A percentile compares a stretch with the other conserved stretches of the same genome.
These are phyloP conservation scores for Penicillium simplicissimum DNA, from an alignment of 495 filamentous ascomycete species.

Conservation along the genomic window DNA sequence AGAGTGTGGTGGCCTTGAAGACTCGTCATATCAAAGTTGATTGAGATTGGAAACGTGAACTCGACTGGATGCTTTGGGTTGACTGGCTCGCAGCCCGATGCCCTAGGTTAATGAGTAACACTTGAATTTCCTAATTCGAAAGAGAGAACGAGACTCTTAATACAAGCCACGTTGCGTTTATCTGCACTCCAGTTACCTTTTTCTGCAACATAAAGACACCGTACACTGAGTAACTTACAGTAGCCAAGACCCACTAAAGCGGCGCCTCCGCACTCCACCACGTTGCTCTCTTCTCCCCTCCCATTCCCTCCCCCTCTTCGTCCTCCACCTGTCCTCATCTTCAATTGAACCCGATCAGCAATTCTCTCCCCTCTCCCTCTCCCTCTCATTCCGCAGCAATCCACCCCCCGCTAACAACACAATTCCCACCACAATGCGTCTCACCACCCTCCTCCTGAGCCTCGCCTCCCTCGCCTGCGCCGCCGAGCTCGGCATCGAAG, in stretches of 20 bases:
- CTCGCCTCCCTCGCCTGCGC: slow-evolving; percentile 50
- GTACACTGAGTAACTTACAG: too few relatives aligned
- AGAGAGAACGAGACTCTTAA: not conserved
- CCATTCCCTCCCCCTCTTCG: not conserved
- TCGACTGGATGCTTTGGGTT: not conserved
- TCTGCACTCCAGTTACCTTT: not conserved
- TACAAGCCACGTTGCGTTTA: not conserved
- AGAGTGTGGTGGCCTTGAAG: not conserved
- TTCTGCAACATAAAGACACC: not conserved
- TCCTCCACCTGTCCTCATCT: not conserved
- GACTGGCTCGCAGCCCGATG: not conserved
- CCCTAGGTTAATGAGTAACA: not conserved
- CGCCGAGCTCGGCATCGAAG: slow-evolving; percentile 69
- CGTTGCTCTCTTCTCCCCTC: slow-evolving; percentile 6
- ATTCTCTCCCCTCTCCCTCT: not conserved
- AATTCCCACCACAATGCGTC: slow-evolving; percentile 39
- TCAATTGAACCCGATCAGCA: not conserved
- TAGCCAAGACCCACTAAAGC: not conserved
- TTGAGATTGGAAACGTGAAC: not conserved
- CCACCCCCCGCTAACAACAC: too few relatives aligned
- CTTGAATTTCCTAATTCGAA: not conserved
- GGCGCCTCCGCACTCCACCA: slow-evolving; percentile 12
- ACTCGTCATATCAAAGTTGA: not conserved
- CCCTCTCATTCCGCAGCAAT: not conserved
- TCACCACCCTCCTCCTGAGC: slow-evolving; percentile 50